Evolutionary conservation across 805 yeast species (phyloP).

Genomic region (Candida arabinofermentans): DNA sequence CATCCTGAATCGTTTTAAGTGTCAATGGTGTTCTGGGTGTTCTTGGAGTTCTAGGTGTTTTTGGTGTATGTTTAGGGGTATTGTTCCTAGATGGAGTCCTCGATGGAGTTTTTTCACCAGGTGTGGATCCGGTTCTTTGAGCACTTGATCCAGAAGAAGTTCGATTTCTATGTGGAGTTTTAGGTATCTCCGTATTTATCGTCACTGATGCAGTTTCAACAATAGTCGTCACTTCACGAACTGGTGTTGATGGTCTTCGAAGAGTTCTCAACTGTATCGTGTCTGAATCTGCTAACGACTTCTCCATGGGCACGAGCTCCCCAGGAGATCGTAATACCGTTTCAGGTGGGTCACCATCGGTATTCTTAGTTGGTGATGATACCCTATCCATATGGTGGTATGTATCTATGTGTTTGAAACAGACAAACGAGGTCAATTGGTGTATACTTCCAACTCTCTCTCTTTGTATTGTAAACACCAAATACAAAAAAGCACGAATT

Average conservation of each 20-base stretch:
- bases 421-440: too few relatives aligned
- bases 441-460: too few relatives aligned
- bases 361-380: not conserved
- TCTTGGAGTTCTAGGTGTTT: conserved; percentile 3
- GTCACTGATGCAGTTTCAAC: too few relatives aligned
- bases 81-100: conserved; percentile 5
- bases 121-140: not conserved
- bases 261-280: not conserved
- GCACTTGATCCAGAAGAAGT: not conserved
- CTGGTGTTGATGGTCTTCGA: not conserved
- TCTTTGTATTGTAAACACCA: not conserved
- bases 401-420: too few relatives aligned
- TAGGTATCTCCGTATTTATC: not conserved
- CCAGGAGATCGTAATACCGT: not conserved
- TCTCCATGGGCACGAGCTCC: not conserved
- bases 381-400: not conserved
- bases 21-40: conserved; percentile 32
- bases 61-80: conserved; percentile 6
- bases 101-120: not conserved
- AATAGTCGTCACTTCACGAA: not conserved
- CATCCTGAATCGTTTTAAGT: conserved; percentile 26
- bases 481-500: not conserved
- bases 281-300: not conserved
- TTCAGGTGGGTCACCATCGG: not conserved
- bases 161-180: not conserved